phyloP scores from a whole-genome alignment of 163 green algal species.

The Volvox carteri region DNA sequence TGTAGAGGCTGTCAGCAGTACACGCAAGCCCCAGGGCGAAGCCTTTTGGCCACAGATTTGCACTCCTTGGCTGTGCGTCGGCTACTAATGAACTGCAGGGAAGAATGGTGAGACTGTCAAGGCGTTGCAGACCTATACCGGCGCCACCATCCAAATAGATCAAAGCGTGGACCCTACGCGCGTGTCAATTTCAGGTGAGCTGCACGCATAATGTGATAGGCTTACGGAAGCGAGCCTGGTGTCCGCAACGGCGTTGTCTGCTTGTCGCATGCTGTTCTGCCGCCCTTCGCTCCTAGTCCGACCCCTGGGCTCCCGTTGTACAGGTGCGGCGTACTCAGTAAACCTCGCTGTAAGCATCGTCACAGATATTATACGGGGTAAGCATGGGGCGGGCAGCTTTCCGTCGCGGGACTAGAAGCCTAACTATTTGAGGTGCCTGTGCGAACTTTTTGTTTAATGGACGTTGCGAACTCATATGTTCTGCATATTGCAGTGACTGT shows the following conservation, averaged over 20 bases:
- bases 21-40: not conserved
- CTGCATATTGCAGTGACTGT: not conserved
- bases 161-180: constrained; percentile 65
- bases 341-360: constrained; percentile 70
- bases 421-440: not conserved
- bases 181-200: constrained; percentile 59
- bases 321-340: constrained; percentile 67
- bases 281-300: constrained; percentile 21
- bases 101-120: constrained; percentile 83
- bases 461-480: not conserved
- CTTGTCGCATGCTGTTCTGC: not conserved
- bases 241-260: not conserved
- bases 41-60: not conserved
- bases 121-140: constrained; percentile 74
- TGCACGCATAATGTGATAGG: not conserved
- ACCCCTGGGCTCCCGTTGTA: constrained; percentile 23
- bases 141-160: constrained; percentile 79
- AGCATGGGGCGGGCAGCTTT: not conserved
- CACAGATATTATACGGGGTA: constrained; percentile 71
- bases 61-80: not conserved
- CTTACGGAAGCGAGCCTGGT: not conserved
- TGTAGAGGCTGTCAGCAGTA: constrained; percentile 11
- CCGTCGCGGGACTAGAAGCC: not conserved
- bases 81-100: constrained; percentile 47
- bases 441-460: constrained; percentile 28